Percentiles rank a stretch among this genome's conserved stretches.
phyloP scores from a whole-genome alignment of 176 grass and related monocot species.

The Cenchrus purpureus region DNA sequence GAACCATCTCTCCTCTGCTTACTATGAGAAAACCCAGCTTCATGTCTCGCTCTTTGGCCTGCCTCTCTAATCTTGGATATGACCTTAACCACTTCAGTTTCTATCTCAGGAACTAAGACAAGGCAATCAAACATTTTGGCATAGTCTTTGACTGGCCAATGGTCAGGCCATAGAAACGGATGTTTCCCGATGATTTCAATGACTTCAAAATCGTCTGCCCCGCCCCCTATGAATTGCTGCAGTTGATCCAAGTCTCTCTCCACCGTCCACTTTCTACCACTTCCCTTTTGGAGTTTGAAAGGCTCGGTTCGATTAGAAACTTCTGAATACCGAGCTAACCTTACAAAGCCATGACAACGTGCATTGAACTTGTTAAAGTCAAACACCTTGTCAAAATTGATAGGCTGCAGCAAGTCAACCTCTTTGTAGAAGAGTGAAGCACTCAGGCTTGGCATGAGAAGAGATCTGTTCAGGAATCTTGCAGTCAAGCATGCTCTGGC shows the following conservation, averaged over 20 bases:
- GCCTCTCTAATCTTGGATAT: slow-evolving; percentile 90
- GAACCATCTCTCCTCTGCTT: slow-evolving; percentile 36
- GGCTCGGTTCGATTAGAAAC: slow-evolving; percentile 60
- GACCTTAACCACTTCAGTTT: slow-evolving; percentile 74
- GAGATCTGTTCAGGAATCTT: slow-evolving; percentile 80
- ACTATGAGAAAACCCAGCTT: slow-evolving; percentile 47
- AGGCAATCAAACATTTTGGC: slow-evolving; percentile 85
- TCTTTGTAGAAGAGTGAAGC: slow-evolving; percentile 98
- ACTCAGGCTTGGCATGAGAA: slow-evolving; percentile 96
- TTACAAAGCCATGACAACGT: slow-evolving; percentile 75
- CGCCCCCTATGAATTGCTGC: slow-evolving; percentile 50
- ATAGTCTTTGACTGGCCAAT: slow-evolving; percentile 91
- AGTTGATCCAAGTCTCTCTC: slow-evolving; percentile 88
- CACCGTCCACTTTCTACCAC: slow-evolving; percentile 91
- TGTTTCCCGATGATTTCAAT: slow-evolving; percentile 80
- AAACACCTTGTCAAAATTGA: slow-evolving; percentile 87
- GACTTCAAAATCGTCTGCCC: slow-evolving; percentile 63
- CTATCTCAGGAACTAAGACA: slow-evolving; percentile 78
- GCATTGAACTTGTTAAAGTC: slow-evolving; percentile 86
- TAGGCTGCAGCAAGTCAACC: slow-evolving; percentile 81
- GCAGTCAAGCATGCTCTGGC: slow-evolving; percentile 91
- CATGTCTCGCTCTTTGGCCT: slow-evolving; percentile 54
- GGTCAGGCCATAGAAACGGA: slow-evolving; percentile 95
- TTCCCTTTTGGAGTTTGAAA: slow-evolving; percentile 81
- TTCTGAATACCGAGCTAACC: slow-evolving; percentile 81